Percentiles rank a stretch among this genome's conserved stretches.
These are phyloP conservation scores for Fusarium longipes DNA, from an alignment of 2,329 filamentous ascomycete genomes.

Conservation along the genomic window DNA sequence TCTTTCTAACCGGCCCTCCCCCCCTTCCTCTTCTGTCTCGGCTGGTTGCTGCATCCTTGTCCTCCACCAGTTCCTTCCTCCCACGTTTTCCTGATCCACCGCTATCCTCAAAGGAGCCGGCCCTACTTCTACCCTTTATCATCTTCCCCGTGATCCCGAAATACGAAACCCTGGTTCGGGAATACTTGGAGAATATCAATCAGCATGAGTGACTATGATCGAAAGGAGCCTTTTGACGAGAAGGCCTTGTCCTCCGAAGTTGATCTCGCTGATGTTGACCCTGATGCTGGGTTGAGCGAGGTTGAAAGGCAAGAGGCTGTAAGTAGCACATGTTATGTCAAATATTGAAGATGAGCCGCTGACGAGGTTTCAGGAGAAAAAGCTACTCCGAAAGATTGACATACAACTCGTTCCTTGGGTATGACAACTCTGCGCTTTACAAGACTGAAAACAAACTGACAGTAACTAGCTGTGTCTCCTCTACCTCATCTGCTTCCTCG, in stretches of 20 bases:
- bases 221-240: conserved; percentile 46
- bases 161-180: conserved; percentile 4
- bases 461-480: conserved; percentile 69
- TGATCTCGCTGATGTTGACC: conserved; percentile 47
- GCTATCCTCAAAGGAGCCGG: conserved; percentile 19
- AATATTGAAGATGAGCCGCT: background rate
- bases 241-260: conserved; percentile 47
- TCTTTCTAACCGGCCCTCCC: background rate
- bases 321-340: conserved; percentile 45
- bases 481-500: conserved; percentile 79
- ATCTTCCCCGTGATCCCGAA: conserved; percentile 13
- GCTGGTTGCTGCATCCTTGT: conserved; percentile 41
- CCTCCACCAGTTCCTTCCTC: conserved; percentile 30
- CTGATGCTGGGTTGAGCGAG: conserved; percentile 71
- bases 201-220: conserved; percentile 52
- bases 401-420: conserved; percentile 69
- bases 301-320: conserved; percentile 72
- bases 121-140: conserved; percentile 19
- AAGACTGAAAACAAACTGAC: background rate
- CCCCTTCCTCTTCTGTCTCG: conserved; percentile 28
- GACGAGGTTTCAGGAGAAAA: conserved; percentile 63
- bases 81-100: conserved; percentile 37
- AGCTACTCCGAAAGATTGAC: conserved; percentile 71
- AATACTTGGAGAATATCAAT: background rate
- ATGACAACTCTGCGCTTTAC: conserved; percentile 29